Conservation (phyloP, 495 filamentous ascomycete genomes). For the Annulohypoxylon maeteangense region DNA sequence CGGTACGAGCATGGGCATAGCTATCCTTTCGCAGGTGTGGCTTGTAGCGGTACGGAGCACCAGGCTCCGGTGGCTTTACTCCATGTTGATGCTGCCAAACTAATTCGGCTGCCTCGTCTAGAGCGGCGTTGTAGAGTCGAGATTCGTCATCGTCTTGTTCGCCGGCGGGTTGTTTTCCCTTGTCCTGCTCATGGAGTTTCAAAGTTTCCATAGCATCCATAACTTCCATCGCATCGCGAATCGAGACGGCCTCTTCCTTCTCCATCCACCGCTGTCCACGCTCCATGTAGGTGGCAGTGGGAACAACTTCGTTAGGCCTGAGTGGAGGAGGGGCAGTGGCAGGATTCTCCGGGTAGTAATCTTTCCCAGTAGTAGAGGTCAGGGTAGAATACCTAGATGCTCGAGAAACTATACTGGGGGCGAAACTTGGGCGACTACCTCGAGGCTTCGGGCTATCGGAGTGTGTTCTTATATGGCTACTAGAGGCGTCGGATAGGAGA, state of each 20-base stretch:
- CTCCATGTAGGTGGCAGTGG: conserved; percentile 78
- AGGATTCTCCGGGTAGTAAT: conserved; percentile 57
- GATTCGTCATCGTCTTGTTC: conserved; percentile 67
- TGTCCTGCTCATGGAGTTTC: conserved; percentile 32
- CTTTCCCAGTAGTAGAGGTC: conserved; percentile 50
- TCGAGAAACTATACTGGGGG: conserved; percentile 55
- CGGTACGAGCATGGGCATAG: conserved; percentile 69
- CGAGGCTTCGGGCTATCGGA: conserved; percentile 46
- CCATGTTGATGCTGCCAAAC: conserved; percentile 84
- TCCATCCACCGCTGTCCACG: conserved; percentile 85
- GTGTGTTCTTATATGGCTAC: conserved; percentile 50
- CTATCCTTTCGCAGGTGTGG: conserved; percentile 69
- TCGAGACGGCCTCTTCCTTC: conserved; percentile 80
- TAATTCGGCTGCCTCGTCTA: conserved; percentile 86
- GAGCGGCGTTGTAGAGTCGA: conserved; percentile 76
- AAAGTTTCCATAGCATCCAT: conserved; percentile 66
- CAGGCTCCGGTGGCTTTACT: conserved; percentile 63
- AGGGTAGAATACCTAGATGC: conserved; percentile 54
- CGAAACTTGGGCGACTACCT: conserved; percentile 48
- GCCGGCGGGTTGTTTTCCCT: conserved; percentile 31
- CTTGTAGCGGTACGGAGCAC: conserved; percentile 72
- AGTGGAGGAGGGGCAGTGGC: conserved; percentile 51
- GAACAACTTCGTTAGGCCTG: conserved; percentile 62
- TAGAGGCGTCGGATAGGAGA: conserved; percentile 55
- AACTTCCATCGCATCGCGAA: conserved; percentile 83